These are phyloP conservation scores for Taiozyma sp. DNA, from an alignment of 1,139 yeast genomes.

Conservation along the genomic window DNA sequence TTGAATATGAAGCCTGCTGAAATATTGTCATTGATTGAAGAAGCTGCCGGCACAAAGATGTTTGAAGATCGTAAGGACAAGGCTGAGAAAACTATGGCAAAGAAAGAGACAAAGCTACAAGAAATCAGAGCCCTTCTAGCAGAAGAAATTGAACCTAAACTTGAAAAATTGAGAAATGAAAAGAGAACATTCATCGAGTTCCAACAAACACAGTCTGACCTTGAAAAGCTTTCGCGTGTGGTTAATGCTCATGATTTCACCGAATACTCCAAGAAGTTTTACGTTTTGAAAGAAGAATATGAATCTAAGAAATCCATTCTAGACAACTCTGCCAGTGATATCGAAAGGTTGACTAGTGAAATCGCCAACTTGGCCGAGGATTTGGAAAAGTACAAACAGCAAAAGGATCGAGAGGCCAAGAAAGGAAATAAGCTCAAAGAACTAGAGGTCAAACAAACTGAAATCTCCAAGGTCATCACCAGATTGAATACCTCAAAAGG, in stretches of 20 bases:
- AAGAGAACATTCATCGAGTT: constrained; percentile 79
- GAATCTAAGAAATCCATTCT: constrained; percentile 20
- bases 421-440: constrained; percentile 59
- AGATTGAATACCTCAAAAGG: constrained; percentile 61
- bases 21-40: constrained; percentile 86
- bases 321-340: constrained; percentile 20
- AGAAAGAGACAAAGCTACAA: constrained; percentile 77
- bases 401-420: constrained; percentile 53
- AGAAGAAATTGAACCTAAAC: constrained; percentile 92
- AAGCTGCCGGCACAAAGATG: constrained; percentile 97
- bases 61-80: constrained; percentile 91
- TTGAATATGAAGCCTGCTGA: constrained; percentile 94
- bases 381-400: constrained; percentile 45
- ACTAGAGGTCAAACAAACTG: constrained; percentile 54
- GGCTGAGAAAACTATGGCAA: constrained; percentile 87
- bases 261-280: constrained; percentile 36
- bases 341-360: constrained; percentile 47
- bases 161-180: constrained; percentile 75
- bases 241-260: constrained; percentile 76
- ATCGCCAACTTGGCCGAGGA: constrained; percentile 57
- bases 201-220: constrained; percentile 77
- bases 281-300: constrained; percentile 34
- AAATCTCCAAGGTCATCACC: constrained; percentile 60
- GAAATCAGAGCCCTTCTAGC: constrained; percentile 68
- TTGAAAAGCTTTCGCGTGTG: constrained; percentile 68